Base-by-base conservation (phyloP, 2,329 filamentous ascomycete species). In the Botryotinia narcissicola region DNA sequence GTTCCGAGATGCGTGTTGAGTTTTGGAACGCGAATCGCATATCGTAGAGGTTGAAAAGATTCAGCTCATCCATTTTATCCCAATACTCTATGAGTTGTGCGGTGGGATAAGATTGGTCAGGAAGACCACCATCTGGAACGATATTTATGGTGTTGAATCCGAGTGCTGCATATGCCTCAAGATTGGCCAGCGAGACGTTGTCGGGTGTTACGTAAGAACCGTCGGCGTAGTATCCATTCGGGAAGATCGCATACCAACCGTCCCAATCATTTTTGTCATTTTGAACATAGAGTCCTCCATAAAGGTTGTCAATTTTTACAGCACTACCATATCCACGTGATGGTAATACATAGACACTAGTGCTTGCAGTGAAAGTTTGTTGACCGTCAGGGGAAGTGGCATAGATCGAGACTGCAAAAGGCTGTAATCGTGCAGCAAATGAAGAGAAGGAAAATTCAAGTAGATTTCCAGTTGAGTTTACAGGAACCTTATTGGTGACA, bases 101-200 rank as follows among this genome's bases (percentile, higher is more conserved):
- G 0, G 73, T 72, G 79, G 82, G 74, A 82, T 81, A 85, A 25
- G 84, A 81, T 74, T 79, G 78, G 63, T 82, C 78, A 3, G 82
- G 81, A 20, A 80, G 71, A 74, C 82, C 79, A 14, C 81, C 83
- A 10, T 81, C 81, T 4, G 84, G 84, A 4, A 85, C 78, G 46
- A 80, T 77, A 61, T 78, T 80, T 63, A 87, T 83, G 12, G 85
- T 82, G 71, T 86, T 87, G 78, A 84, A 86, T 5, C 85, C 85
- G 37, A 81, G 74, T 12, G 81, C 76, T n/a, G 81, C 82, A 76
- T 85, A 85, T 2, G 77, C 78, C 6, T 82, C 74, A 2, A 85
- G 78, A 48, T 83, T 83, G 8, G 79, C 76, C 29, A 83, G 75
- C n/a, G 78, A 81, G 61, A 78, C 73, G n/a, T 77, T 77, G 0